A percentile compares a stretch with the other conserved stretches of the same genome.
phyloP scores from a whole-genome alignment of 352 stramenopile genomes.

The Elongisporangium undulatum region DNA sequence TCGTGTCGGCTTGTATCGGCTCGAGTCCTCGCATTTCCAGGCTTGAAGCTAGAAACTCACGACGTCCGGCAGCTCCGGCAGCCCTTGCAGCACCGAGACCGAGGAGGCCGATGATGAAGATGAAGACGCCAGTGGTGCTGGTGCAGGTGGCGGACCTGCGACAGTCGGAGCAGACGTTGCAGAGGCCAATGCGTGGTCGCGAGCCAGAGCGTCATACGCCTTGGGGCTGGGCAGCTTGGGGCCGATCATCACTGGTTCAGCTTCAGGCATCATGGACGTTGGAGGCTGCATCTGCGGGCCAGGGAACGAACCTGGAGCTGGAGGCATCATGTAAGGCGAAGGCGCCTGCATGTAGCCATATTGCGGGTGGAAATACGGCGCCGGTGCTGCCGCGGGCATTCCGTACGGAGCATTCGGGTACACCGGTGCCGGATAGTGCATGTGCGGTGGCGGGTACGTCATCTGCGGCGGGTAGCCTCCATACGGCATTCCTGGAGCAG shows the following conservation, averaged over 20 bases:
- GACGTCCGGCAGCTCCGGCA: slow-evolving; percentile 53
- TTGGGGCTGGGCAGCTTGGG: slow-evolving; percentile 34
- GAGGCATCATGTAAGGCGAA: slow-evolving; percentile 13
- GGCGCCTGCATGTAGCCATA: slow-evolving; percentile 26
- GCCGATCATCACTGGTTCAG: slow-evolving; percentile 29
- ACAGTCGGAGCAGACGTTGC: slow-evolving; percentile 4
- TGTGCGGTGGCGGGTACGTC: slow-evolving; percentile 35
- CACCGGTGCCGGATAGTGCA: background rate
- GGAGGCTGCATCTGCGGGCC: slow-evolving; percentile 6
- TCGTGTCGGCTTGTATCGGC: background rate
- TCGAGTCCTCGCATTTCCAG: background rate
- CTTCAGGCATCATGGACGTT: slow-evolving; percentile 4
- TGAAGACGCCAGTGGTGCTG: background rate
- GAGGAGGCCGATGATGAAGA: slow-evolving; percentile 8
- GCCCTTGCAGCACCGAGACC: slow-evolving; percentile 16
- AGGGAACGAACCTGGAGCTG: slow-evolving; percentile 13
- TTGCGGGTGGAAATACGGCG: slow-evolving; percentile 23
- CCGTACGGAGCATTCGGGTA: slow-evolving; percentile 14
- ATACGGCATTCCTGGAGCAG: slow-evolving; percentile 28
- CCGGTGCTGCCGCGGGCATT: slow-evolving; percentile 17
- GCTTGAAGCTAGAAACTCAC: slow-evolving; percentile 8
- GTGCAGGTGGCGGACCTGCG: background rate
- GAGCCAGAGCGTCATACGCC: slow-evolving; percentile 15
- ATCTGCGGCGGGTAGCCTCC: slow-evolving; percentile 24
- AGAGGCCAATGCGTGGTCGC: slow-evolving; percentile 9